Base-by-base conservation (phyloP, 768 basidiomycete genomes). In the Ramaria rubella region DNA sequence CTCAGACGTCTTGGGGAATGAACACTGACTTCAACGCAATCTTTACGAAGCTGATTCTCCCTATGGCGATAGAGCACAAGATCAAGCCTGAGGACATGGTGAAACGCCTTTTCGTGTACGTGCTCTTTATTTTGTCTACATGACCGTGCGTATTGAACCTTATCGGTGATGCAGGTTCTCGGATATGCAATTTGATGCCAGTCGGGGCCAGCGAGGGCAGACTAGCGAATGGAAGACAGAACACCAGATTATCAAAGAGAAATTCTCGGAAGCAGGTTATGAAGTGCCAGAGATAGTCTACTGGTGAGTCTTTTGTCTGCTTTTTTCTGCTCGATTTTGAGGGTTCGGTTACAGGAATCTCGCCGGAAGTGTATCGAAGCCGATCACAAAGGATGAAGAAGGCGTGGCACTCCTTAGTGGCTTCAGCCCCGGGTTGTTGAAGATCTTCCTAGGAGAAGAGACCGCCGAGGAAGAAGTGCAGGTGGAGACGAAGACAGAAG, bases 131-230 rank as follows among this genome's bases (percentile, higher is more conserved):
- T 2, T 14, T 17, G 26, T 4, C 14, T 26, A 21, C 8, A 2
- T 30, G 5, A 11, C 21, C 2, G 33, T 2, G 5, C 21, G 21
- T 19, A 51, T 21, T 29, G 21, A 23, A 9, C 12, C 33, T 5
- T 30, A 5, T 51, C 27, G 33, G n/a, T n/a, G 49, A 21, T n/a
- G n/a, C n/a, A n/a, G n/a, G n/a, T 89, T 90, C 66, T 80, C 81
- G 2, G 86, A 89, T 64, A 88, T 89, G 87, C 86, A 87, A 68
- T 89, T 89, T 60, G 83, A 88, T 63, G 50, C 58, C n/a, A 64
- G 68, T 29, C 54, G 45, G 15, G n/a, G n/a, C n/a, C n/a, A n/a
- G n/a, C 49, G 42, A 27, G 43, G 24, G 6, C 42, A 46, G 7
- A 38, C 52, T n/a, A 51, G 19, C 8, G n/a, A n/a, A n/a, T 87